These are phyloP conservation scores for Fragaria iinumae DNA, from an alignment of 306 rosid genomes.

Conservation along the genomic window DNA sequence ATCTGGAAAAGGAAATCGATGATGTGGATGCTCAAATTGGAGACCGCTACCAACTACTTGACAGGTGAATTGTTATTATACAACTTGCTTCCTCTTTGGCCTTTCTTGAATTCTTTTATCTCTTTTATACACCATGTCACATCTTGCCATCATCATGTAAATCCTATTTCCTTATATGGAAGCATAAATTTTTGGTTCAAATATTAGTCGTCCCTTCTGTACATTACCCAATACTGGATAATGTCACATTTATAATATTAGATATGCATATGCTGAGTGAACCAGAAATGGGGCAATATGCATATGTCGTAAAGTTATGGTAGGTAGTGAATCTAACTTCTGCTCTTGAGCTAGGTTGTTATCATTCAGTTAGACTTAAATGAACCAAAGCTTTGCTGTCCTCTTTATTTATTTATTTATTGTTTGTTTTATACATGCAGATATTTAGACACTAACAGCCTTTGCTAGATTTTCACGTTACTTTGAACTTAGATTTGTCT, in stretches of 20 bases:
- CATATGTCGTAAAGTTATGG: neutral
- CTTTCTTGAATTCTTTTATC: neutral
- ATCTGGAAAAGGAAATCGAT: constrained; percentile 94
- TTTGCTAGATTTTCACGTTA: neutral
- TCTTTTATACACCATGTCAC: neutral
- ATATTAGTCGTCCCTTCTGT: neutral
- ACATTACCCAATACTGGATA: neutral
- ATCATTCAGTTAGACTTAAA: neutral
- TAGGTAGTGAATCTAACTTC: neutral
- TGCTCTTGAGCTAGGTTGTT: neutral
- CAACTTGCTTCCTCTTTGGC: neutral
- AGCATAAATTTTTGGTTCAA: neutral
- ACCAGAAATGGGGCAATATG: neutral
- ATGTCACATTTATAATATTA: neutral
- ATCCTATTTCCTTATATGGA: neutral
- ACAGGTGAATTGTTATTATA: constrained; percentile 54
- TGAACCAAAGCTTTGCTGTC: neutral
- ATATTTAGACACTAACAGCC: neutral
- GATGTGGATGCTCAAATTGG: constrained; percentile 96
- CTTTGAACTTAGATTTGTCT: neutral
- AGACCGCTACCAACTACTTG: constrained; percentile 76
- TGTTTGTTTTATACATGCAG: neutral
- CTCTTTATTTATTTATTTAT: neutral
- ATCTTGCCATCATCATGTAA: neutral
- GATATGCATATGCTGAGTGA: neutral